Evolutionary conservation across 2,329 filamentous ascomycete genomes (phyloP), one percentile per base, ranked within the genome.

Genomic region (Lecanicillium sp.): DNA sequence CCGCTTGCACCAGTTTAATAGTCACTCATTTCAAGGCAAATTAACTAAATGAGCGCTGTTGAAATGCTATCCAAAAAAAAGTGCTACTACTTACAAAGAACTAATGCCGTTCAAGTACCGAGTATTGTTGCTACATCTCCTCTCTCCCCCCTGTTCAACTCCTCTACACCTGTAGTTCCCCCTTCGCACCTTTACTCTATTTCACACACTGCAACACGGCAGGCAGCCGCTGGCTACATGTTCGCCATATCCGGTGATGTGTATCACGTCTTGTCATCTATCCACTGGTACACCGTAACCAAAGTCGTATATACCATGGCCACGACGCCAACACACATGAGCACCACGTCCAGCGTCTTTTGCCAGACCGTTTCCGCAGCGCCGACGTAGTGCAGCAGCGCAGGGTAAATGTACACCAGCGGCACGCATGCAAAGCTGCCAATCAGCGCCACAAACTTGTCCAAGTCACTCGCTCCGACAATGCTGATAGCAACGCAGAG

Each of bases 341-440:
- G 68, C 2, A 63, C 52, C 4, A 83, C 43, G 51, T 88, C 83
- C 4, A 75, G 65, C 3, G 59, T 54, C 60, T 78, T 84, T 19
- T 63, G 70, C 53, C 58, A 63, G 22, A 55, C 58, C n/a, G 67
- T 72, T 35, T 69, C 64, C 6, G 82, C 83, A 4, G 81, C 68
- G 4, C 78, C 82, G 50, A 70, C 77, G 59, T 77, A 82, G 55
- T 88, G 83, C 51, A 88, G 53, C 45, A 71, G 79, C 1, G 83
- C 73, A 31, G 84, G 83, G 52, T 86, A 87, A 42, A 87, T 83
- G 58, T 86, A 87, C 9, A 87, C 82, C 46, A 87, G 59, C 12
- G 83, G 83, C 38, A 87, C 79, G 48, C 83, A 87, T 2, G 82
- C 82, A 51, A 84, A 78, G 28, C 75, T 80, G 11, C 83, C 83